phyloP scores from a whole-genome alignment of 106 monocot genomes.

The Phalaenopsis aphrodite region DNA sequence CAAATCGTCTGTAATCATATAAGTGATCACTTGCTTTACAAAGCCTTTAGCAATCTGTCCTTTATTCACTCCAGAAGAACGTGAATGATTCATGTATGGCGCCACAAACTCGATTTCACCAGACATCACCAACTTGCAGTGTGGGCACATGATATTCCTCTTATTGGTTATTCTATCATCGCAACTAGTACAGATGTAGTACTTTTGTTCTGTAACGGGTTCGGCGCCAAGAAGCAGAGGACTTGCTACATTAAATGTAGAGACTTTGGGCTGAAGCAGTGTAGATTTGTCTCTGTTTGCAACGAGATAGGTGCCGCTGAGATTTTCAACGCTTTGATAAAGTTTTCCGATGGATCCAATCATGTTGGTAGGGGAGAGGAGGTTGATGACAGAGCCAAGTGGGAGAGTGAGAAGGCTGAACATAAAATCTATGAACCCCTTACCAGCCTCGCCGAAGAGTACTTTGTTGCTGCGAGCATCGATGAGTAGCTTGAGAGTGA shows the following conservation, averaged over 20 bases:
- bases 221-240: neutral
- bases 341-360: constrained; percentile 6
- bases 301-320: constrained; percentile 1
- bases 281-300: neutral
- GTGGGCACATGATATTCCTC: neutral
- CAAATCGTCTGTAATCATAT: constrained; percentile 39
- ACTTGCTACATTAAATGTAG: neutral
- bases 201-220: neutral
- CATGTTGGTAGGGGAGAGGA: constrained; percentile 6
- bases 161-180: neutral
- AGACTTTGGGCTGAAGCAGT: neutral
- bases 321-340: constrained; percentile 10
- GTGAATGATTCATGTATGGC: no score
- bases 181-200: neutral
- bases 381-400: constrained; percentile 19
- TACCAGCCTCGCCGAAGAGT: constrained; percentile 15
- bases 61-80: no score
- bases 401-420: constrained; percentile 23
- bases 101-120: no score
- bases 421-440: constrained; percentile 30
- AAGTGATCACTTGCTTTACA: constrained; percentile 19
- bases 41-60: neutral
- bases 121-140: neutral
- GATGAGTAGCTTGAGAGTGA: constrained; percentile 21
- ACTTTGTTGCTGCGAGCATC: constrained; percentile 14